Evolutionary conservation across 306 rosid genomes (phyloP).

Genomic region (Astragalus glycyphyllos): DNA sequence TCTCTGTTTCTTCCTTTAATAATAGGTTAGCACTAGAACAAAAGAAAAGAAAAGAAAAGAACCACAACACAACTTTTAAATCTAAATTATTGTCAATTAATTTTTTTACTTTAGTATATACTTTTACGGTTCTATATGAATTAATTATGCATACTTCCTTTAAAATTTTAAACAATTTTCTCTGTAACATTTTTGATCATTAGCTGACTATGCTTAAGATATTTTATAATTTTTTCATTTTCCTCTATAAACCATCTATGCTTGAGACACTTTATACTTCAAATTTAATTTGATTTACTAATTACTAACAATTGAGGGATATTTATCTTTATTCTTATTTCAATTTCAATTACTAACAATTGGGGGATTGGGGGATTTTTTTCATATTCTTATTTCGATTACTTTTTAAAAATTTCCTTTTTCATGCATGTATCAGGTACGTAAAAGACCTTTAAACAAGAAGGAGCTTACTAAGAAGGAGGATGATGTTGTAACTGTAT

Average conservation of each 20-base stretch:
- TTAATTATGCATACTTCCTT: not conserved
- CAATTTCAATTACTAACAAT: not conserved
- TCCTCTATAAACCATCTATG: not conserved
- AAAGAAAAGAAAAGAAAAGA: slow-evolving; percentile 4
- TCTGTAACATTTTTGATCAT: not conserved
- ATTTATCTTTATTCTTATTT: slow-evolving; percentile 32
- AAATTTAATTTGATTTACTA: slow-evolving; percentile 9
- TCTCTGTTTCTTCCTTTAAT: slow-evolving; percentile 15
- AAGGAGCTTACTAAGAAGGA: slow-evolving; percentile 95
- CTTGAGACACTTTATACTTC: slow-evolving; percentile 8
- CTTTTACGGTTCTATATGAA: slow-evolving; percentile 23
- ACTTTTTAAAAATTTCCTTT: slow-evolving; percentile 19
- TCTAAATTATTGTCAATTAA: slow-evolving; percentile 18
- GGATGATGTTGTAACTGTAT: slow-evolving; percentile 88
- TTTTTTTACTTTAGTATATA: not conserved
- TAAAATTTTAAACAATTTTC: not conserved
- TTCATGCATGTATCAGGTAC: slow-evolving; percentile 66
- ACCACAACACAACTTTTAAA: not conserved
- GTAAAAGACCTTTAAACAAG: slow-evolving; percentile 97
- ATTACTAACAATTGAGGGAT: slow-evolving; percentile 24
- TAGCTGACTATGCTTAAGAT: not conserved
- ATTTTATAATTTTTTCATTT: not conserved
- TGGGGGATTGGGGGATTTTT: slow-evolving; percentile 35
- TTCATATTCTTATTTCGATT: not conserved
- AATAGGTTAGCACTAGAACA: slow-evolving; percentile 22